phyloP scores from a whole-genome alignment of 2,329 filamentous ascomycete species.

The Aspergillus sp. region DNA sequence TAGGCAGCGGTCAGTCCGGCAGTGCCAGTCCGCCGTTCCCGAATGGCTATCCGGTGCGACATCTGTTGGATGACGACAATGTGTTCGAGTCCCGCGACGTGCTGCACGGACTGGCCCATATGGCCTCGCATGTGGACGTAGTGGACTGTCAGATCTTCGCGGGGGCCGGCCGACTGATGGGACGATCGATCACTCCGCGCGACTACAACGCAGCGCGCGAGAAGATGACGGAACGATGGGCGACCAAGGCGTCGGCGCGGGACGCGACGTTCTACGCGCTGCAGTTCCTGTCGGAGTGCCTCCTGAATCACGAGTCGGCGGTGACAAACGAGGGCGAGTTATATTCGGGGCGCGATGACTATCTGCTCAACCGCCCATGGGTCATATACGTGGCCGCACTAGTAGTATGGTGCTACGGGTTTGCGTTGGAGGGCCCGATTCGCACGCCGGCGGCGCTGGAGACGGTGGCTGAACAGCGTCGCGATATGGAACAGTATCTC shows the following conservation, averaged over 20 bases:
- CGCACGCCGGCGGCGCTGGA: slow-evolving; percentile 50
- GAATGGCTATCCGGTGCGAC: slow-evolving; percentile 23
- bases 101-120: slow-evolving; percentile 89
- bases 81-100: slow-evolving; percentile 87
- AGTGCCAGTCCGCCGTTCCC: slow-evolving; percentile 23
- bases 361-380: slow-evolving; percentile 88
- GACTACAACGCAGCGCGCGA: slow-evolving; percentile 77
- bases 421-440: slow-evolving; percentile 78
- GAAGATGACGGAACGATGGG: slow-evolving; percentile 86
- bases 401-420: slow-evolving; percentile 94
- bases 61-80: slow-evolving; percentile 57
- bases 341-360: slow-evolving; percentile 84
- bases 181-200: slow-evolving; percentile 75
- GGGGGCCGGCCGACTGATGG: slow-evolving; percentile 77
- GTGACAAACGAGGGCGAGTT: slow-evolving; percentile 26
- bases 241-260: slow-evolving; percentile 78
- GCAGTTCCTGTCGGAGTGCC: slow-evolving; percentile 75
- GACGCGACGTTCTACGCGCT: slow-evolving; percentile 92
- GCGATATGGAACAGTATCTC: slow-evolving; percentile 78
- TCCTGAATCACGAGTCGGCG: slow-evolving; percentile 56
- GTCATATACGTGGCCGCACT: slow-evolving; percentile 89
- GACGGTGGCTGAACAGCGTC: slow-evolving; percentile 64
- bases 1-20: slow-evolving; percentile 51
- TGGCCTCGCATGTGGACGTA: slow-evolving; percentile 96
- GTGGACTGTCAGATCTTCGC: slow-evolving; percentile 98